phyloP scores from a whole-genome alignment of 1,284 basidiomycete genomes.

The Vanrija sp. region DNA sequence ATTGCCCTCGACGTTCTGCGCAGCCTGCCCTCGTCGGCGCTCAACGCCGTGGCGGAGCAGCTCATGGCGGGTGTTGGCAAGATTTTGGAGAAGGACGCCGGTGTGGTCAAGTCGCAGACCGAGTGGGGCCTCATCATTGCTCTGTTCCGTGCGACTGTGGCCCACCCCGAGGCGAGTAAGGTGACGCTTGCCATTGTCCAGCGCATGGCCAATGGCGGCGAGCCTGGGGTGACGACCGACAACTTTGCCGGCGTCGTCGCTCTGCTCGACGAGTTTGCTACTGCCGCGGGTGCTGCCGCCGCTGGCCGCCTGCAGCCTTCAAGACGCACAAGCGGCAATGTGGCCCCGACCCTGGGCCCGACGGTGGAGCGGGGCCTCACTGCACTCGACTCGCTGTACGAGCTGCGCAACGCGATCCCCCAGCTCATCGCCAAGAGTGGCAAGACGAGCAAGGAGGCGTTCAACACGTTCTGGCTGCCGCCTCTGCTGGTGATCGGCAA shows the following conservation, averaged over 20 bases:
- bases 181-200: slow-evolving; percentile 73
- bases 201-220: slow-evolving; percentile 54
- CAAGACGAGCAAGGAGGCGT: slow-evolving; percentile 53
- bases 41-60: slow-evolving; percentile 86
- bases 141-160: slow-evolving; percentile 77
- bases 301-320: slow-evolving; percentile 55
- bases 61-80: slow-evolving; percentile 76
- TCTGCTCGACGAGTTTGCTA: slow-evolving; percentile 82
- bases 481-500: slow-evolving; percentile 71
- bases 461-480: slow-evolving; percentile 76
- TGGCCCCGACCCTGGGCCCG: slow-evolving; percentile 55
- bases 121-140: slow-evolving; percentile 94
- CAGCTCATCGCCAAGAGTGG: slow-evolving; percentile 55
- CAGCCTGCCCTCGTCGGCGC: slow-evolving; percentile 67
- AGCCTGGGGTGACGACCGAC: slow-evolving; percentile 63
- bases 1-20: slow-evolving; percentile 86
- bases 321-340: slow-evolving; percentile 26
- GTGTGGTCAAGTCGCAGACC: slow-evolving; percentile 77
- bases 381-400: slow-evolving; percentile 74
- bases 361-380: slow-evolving; percentile 72
- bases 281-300: slow-evolving; percentile 61
- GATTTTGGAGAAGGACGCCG: slow-evolving; percentile 69
- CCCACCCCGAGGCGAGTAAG: slow-evolving; percentile 82
- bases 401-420: slow-evolving; percentile 63
- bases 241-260: slow-evolving; percentile 78